Base-by-base conservation (phyloP, 805 yeast species). In the Teunomyces lycoperdinae region DNA sequence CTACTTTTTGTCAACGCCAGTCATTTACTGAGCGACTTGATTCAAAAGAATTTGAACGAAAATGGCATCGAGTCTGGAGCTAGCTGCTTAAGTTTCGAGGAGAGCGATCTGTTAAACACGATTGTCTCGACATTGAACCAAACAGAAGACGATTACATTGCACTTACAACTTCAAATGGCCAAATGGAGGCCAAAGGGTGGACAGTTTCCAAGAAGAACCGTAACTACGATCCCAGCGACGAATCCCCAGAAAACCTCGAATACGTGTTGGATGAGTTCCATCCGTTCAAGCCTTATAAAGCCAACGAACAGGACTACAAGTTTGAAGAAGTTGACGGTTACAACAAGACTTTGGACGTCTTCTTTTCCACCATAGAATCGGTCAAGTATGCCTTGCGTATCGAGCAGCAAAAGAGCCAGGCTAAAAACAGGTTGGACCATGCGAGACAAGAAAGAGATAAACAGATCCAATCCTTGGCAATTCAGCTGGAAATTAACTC, bases 341-440 rank as follows among this genome's bases (percentile, higher is more conserved):
- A 89, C 63, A 91, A 89, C 60, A 78, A 79, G 49, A 85, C 97
- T 0, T 75, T 92, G 16, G 99, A 92, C 64, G 73, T 71, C 35
- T 92, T 87, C 60, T 92, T 87, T 62, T 89, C 97, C 0, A 83
- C 92, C 0, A 72, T 91, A 11, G 96, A 92, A 60, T 83, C 95
- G 3, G 81, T 89, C 3, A 89, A 88, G 58, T 80, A 83, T 57
- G 84, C 90, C 0, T 66, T 87, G 47, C 79, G 83, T 48, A 79
- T 87, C 30, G 95, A 89, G 51, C 85, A 82, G 51, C 91, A 86
- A 53, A 87, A 88, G 57, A 74, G 75, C n/a, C 77, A 79, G 46
- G 96, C 96, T 1, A 77, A 79, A 49, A 86, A 82, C 56, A 79
- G 92, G 53, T 68, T 92, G 16, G 83, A 85, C 31, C 79, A 80